Conservation (phyloP, 2,329 filamentous ascomycete species). For the Alternaria alternata region DNA sequence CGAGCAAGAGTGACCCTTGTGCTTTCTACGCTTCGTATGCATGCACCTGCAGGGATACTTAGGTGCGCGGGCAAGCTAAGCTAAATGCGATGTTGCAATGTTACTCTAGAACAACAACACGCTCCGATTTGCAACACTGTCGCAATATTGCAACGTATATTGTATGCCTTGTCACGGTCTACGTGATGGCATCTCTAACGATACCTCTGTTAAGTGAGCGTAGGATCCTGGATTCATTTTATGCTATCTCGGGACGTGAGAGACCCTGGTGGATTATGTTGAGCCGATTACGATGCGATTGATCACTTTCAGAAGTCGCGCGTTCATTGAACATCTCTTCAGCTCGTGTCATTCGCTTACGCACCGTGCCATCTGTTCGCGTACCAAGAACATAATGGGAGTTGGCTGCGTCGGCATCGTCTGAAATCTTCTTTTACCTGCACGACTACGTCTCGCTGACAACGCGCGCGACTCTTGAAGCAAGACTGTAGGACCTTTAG, state of each 20-base stretch:
- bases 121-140: not conserved
- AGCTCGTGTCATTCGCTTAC: not conserved
- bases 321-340: not conserved
- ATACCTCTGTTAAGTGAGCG: not conserved
- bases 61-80: not conserved
- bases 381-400: not conserved
- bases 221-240: too few species aligned
- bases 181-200: rapidly evolving
- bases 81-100: not conserved
- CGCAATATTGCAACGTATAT: not conserved
- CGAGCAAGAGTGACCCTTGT: not conserved
- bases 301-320: not conserved
- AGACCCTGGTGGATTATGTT: not conserved
- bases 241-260: not conserved
- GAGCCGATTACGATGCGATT: slow-evolving; percentile 1
- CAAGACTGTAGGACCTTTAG: not conserved
- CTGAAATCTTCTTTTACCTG: not conserved
- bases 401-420: not conserved
- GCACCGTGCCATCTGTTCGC: not conserved
- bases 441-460: not conserved
- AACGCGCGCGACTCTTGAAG: not conserved
- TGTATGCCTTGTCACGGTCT: not conserved
- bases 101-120: not conserved
- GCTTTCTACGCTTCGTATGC: not conserved
- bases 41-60: not conserved